These are phyloP conservation scores for Macrotyloma uniflorum DNA, from an alignment of 306 rosid species.

Conservation along the genomic window DNA sequence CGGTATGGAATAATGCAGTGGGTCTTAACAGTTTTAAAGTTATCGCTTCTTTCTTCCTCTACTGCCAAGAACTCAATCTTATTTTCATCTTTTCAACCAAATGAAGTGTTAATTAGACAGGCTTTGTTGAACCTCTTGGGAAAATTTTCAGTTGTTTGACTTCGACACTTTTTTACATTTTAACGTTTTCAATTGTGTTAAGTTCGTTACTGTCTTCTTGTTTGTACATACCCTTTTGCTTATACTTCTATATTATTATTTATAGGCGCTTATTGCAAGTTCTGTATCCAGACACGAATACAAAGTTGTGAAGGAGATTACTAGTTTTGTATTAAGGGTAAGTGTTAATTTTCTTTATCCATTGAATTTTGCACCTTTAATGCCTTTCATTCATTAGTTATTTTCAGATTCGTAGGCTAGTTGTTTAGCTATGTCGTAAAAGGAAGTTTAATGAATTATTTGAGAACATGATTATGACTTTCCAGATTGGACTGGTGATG, in stretches of 20 bases:
- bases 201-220: neutral
- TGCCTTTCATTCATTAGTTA: constrained; percentile 11
- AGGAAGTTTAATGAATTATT: constrained; percentile 30
- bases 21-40: no score
- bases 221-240: constrained; percentile 28
- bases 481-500: constrained; percentile 77
- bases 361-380: constrained; percentile 31
- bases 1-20: no score
- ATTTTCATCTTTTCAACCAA: no score
- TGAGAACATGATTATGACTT: constrained; percentile 42
- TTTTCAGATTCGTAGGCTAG: neutral
- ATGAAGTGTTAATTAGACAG: neutral
- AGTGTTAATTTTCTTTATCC: constrained; percentile 14
- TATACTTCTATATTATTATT: constrained; percentile 29
- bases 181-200: neutral
- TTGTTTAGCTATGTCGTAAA: constrained; percentile 27
- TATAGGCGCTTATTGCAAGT: constrained; percentile 89
- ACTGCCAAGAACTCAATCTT: no score
- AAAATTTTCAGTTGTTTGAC: constrained; percentile 25
- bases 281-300: constrained; percentile 80
- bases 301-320: constrained; percentile 70
- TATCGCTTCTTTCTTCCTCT: no score
- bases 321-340: constrained; percentile 67
- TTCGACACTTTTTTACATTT: neutral
- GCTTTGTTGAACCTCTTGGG: constrained; percentile 15